Percentiles rank a stretch among this genome's conserved stretches.
These are phyloP conservation scores for Nitzschia inconspicua DNA, from an alignment of 108 stramenopile genomes.

Conservation along the genomic window DNA sequence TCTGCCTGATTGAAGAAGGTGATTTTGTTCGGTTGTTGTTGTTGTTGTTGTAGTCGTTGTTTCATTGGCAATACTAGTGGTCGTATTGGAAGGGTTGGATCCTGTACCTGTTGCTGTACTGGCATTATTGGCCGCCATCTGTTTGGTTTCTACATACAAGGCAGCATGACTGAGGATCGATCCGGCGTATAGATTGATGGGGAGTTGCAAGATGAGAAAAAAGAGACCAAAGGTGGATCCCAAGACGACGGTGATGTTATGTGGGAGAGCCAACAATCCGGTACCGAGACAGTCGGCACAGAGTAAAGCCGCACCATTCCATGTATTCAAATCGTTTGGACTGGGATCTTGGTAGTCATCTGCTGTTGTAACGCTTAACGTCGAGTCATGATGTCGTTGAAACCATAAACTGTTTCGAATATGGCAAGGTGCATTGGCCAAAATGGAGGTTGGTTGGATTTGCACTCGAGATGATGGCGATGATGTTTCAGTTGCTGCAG, in stretches of 20 bases:
- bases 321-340: slow-evolving; percentile 19
- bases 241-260: slow-evolving; percentile 40
- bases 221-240: slow-evolving; percentile 37
- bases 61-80: too few relatives aligned
- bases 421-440: too few relatives aligned
- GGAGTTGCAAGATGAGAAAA: slow-evolving; percentile 55
- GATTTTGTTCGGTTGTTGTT: not conserved
- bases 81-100: too few relatives aligned
- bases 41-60: not conserved
- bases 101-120: too few relatives aligned
- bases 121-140: too few relatives aligned
- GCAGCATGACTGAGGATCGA: slow-evolving; percentile 47
- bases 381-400: too few relatives aligned
- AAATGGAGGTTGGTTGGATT: too few relatives aligned
- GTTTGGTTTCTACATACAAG: slow-evolving; percentile 37
- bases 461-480: too few relatives aligned
- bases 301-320: slow-evolving; percentile 48
- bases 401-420: too few relatives aligned
- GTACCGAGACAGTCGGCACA: slow-evolving; percentile 79
- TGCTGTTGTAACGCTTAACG: too few relatives aligned
- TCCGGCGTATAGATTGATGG: slow-evolving; percentile 65
- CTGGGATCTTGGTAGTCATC: not conserved
- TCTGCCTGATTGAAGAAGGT: not conserved
- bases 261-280: slow-evolving; percentile 65
- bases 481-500: too few relatives aligned